Evolutionary conservation across 148 eudicot genomes (phyloP), one percentile per base, ranked within the genome.

Genomic region (Spergularia marina): DNA sequence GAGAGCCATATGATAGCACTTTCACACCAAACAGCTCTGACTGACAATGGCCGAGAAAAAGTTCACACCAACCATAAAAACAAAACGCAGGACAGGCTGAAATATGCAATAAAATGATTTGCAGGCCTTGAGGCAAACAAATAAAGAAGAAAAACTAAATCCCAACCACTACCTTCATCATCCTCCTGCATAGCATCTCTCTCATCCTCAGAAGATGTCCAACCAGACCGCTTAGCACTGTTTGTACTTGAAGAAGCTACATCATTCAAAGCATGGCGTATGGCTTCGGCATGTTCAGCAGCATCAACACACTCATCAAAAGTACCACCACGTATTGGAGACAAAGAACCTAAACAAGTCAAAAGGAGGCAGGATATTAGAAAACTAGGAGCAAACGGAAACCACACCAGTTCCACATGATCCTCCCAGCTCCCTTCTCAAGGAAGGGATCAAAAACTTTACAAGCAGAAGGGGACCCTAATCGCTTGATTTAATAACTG

Each of bases 141-240:
- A 30, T 3, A 23, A 51, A 2, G 9, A 5, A 59, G 36, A 34
- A 34, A 59, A 79, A 65, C 16, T 44, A 47, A 62, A 44, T 49
- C 10, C 61, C 57, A 49, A 79, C 58, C 36, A 63, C 9, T 73
- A 89, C 96, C 96, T 84, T 89, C 88, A 85, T 76, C 91, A 78
- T 90, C 96, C 76, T 86, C 86, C 74, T 92, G 94, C 91, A 88
- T 86, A 53, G 80, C 80, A 70, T 92, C 96, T 49, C 85, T 88
- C 68, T 92, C 97, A 65, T 95, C 98, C 72, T 90, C 97, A 71
- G 97, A 92, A 12, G 98, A 86, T 12, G 91, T 82, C 98, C 97
- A 95, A 70, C 88, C 83, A 57, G 85, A 80, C 56, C 56, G 78
- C 25, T 34, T 73, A 18, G 76, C 34, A 61, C 65, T 83, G 34